Evolutionary conservation across 2,329 filamentous ascomycete species (phyloP).

Genomic region (Botrytis hyacinthi): DNA sequence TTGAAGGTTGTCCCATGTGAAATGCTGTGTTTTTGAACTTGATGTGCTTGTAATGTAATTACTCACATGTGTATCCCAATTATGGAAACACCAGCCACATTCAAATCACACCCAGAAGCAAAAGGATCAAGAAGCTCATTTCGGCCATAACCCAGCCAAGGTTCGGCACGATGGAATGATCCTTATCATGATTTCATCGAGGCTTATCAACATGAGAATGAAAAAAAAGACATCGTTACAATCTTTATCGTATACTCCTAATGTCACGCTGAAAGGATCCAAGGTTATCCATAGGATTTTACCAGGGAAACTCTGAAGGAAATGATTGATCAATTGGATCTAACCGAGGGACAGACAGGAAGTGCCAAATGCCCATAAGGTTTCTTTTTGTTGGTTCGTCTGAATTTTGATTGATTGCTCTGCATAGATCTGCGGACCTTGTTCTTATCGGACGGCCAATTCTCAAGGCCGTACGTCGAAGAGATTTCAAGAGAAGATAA

Average conservation of each 20-base stretch:
- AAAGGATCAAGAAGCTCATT: background rate
- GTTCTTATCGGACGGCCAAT: background rate
- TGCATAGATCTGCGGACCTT: background rate
- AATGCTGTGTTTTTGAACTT: background rate
- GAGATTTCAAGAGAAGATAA: background rate
- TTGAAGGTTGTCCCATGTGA: background rate
- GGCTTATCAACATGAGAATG: background rate
- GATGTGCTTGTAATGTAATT: background rate
- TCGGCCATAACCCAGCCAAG: background rate
- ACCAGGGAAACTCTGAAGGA: background rate
- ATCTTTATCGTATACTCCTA: background rate
- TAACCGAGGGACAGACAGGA: background rate
- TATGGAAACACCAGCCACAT: background rate
- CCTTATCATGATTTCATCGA: background rate
- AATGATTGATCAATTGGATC: too few species aligned
- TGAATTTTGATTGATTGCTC: background rate
- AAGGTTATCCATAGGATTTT: background rate
- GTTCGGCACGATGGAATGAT: background rate
- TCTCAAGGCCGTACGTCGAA: background rate
- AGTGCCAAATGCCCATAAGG: background rate
- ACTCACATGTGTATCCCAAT: background rate
- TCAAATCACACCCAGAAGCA: background rate
- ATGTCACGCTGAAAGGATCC: background rate
- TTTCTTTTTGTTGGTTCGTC: background rate
- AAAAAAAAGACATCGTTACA: background rate